Percentiles rank a stretch among this genome's conserved stretches.
Evolutionary conservation across 140 eudicot species (phyloP).

Genomic region (Stevia rebaudiana): DNA sequence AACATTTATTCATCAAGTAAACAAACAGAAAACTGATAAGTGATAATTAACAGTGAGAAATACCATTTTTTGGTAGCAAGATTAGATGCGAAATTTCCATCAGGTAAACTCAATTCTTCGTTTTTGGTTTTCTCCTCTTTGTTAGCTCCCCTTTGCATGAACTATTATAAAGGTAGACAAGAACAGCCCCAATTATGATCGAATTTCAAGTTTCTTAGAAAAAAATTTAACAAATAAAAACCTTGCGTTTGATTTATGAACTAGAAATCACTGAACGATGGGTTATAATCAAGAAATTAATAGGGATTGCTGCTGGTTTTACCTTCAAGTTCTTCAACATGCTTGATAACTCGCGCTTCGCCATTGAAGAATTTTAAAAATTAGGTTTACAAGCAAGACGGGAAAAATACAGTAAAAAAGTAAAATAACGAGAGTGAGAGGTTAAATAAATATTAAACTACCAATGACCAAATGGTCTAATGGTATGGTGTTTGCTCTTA

Average conservation of each 20-base stretch:
- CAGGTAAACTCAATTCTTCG: conserved; percentile 57
- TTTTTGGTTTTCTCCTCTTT: conserved; percentile 61
- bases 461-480: too few relatives aligned
- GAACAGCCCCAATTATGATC: not conserved
- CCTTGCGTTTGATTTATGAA: not conserved
- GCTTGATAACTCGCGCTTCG: conserved; percentile 73
- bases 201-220: not conserved
- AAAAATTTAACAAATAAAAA: not conserved
- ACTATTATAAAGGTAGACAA: conserved; percentile 32
- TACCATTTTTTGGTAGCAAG: conserved; percentile 65
- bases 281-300: not conserved
- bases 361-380: conserved; percentile 40
- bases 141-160: conserved; percentile 85
- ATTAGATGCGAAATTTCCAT: conserved; percentile 54
- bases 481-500: too few relatives aligned
- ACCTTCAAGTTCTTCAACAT: conserved; percentile 87
- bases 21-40: not conserved
- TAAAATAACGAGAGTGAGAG: too few relatives aligned
- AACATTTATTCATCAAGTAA: not conserved
- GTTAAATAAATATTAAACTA: too few relatives aligned
- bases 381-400: conserved; percentile 24
- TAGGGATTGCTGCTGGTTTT: not conserved
- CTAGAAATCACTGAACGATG: not conserved
- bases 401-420: too few relatives aligned
- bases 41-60: not conserved